These are phyloP conservation scores for Botrytis fragariae DNA, from an alignment of 2,329 filamentous ascomycete species.

Conservation along the genomic window DNA sequence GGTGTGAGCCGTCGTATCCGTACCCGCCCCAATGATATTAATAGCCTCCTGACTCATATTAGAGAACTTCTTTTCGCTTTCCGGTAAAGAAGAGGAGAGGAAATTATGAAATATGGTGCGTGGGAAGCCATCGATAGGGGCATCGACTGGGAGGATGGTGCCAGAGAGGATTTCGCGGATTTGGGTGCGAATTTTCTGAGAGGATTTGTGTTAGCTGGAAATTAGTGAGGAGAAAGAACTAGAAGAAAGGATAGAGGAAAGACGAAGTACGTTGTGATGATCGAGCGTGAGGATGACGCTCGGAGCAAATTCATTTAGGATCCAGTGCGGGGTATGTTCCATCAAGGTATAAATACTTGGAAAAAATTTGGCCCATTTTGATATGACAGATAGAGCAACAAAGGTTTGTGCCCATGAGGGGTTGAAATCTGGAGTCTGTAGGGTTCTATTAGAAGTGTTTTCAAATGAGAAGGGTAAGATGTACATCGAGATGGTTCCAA, in stretches of 20 bases:
- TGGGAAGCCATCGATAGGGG: slow-evolving; percentile 3
- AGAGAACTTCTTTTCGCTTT: slow-evolving; percentile 23
- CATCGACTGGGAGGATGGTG: slow-evolving; percentile 13
- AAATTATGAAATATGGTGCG: slow-evolving; percentile 29
- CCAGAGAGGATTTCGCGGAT: slow-evolving; percentile 9
- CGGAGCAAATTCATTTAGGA: not conserved
- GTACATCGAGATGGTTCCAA: slow-evolving; percentile 11
- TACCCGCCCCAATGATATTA: slow-evolving; percentile 29
- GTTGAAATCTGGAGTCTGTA: slow-evolving; percentile 25
- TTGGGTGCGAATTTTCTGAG: slow-evolving; percentile 12
- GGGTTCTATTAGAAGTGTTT: not conserved
- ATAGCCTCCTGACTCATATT: slow-evolving; percentile 29
- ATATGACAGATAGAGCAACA: not conserved
- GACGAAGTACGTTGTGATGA: not conserved
- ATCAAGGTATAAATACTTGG: not conserved
- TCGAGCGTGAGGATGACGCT: not conserved
- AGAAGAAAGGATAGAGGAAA: not conserved
- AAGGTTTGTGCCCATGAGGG: slow-evolving; percentile 22
- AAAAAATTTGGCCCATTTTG: slow-evolving; percentile 2
- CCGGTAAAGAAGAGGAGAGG: slow-evolving; percentile 25
- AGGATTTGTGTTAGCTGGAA: not conserved
- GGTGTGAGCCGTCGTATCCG: slow-evolving; percentile 27
- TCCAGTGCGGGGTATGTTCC: not conserved
- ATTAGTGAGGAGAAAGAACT: fast-evolving
- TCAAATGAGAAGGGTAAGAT: no score